phyloP scores from a whole-genome alignment of 2,329 filamentous ascomycete species.

The Nemania sp. region DNA sequence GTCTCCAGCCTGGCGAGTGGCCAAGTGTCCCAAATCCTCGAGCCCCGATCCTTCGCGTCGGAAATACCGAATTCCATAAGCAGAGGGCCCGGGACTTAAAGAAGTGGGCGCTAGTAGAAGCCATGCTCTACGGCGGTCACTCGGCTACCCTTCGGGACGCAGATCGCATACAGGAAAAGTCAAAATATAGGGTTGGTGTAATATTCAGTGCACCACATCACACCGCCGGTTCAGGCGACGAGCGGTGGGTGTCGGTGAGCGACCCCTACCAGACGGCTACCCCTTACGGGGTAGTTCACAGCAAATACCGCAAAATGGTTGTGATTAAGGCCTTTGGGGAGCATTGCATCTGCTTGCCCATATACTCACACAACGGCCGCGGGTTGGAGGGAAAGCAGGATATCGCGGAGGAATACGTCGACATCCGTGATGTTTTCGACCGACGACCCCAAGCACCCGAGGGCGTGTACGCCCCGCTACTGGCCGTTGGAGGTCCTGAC shows the following conservation, averaged over 20 bases:
- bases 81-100: conserved; percentile 14
- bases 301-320: conserved; percentile 38
- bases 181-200: conserved; percentile 22
- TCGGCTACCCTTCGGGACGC: conserved; percentile 23
- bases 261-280: conserved; percentile 36
- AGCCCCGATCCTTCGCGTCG: not conserved
- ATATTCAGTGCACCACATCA: conserved; percentile 33
- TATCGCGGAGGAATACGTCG: conserved; percentile 28
- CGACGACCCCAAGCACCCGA: conserved; percentile 13
- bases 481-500: conserved; percentile 11
- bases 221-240: conserved; percentile 6
- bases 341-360: conserved; percentile 33
- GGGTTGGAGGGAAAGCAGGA: conserved; percentile 32
- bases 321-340: conserved; percentile 30
- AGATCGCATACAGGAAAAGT: conserved; percentile 12
- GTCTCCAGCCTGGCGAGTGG: conserved; percentile 8
- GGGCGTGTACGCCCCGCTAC: conserved; percentile 21
- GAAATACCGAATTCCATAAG: conserved; percentile 14
- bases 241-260: conserved; percentile 19
- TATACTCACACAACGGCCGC: conserved; percentile 34
- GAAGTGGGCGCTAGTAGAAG: conserved; percentile 14
- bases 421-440: conserved; percentile 33
- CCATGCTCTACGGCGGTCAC: conserved; percentile 20
- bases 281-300: conserved; percentile 32
- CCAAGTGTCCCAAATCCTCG: conserved; percentile 1